These are phyloP conservation scores for Gypsophila paniculata DNA, from an alignment of 179 eudicot species.

Conservation along the genomic window DNA sequence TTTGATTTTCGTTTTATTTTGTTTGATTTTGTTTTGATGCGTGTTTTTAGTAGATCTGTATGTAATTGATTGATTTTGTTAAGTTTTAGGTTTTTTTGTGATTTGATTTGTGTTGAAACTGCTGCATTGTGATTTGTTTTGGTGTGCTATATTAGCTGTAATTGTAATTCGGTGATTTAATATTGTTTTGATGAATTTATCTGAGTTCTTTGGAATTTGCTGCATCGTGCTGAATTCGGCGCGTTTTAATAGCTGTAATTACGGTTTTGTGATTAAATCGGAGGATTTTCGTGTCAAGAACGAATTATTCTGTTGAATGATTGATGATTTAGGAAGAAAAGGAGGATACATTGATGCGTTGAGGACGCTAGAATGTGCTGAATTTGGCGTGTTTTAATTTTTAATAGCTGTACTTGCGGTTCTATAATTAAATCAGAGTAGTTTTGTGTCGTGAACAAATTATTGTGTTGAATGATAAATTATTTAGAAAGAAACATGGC, in stretches of 20 bases:
- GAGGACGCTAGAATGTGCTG: background rate
- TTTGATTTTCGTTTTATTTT: background rate
- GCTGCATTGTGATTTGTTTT: background rate
- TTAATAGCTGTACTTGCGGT: background rate
- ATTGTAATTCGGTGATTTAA: no score
- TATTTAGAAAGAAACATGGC: background rate
- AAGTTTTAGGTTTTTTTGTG: conserved; percentile 2
- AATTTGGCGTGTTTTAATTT: background rate
- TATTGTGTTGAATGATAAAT: background rate
- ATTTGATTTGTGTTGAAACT: background rate
- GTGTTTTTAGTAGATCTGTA: conserved; percentile 9
- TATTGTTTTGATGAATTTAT: no score
- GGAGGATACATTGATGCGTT: no score
- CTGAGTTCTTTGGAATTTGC: no score
- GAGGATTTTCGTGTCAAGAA: no score
- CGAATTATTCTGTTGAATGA: background rate
- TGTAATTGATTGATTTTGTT: background rate
- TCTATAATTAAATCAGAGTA: background rate
- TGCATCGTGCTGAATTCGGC: no score
- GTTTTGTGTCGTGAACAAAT: no score
- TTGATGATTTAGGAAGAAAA: no score
- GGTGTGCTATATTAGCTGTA: no score
- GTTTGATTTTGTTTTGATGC: background rate
- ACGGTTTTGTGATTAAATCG: background rate
- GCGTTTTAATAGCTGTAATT: background rate